A percentile compares a stretch with the other conserved stretches of the same genome.
These are phyloP conservation scores for Saccharomycopsis schoenii DNA, from an alignment of 805 yeast species.

Conservation along the genomic window DNA sequence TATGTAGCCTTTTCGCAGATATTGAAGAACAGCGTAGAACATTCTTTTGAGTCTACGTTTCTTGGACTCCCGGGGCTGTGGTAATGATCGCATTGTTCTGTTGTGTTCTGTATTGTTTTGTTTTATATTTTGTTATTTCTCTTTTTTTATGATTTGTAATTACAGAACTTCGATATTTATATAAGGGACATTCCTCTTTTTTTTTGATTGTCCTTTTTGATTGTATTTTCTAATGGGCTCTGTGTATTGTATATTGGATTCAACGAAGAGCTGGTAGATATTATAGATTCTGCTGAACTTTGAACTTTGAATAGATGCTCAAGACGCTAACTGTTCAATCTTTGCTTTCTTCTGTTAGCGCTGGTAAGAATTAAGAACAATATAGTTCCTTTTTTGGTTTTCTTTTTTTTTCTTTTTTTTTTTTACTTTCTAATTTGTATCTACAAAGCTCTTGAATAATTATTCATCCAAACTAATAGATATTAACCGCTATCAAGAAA, in stretches of 20 bases:
- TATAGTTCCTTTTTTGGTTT: background rate
- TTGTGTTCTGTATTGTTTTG: background rate
- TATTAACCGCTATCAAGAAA: no score
- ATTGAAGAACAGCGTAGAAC: background rate
- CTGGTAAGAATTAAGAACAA: no score
- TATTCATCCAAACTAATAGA: no score
- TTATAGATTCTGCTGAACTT: no score
- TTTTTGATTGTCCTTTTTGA: background rate
- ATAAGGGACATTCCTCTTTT: background rate
- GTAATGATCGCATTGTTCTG: constrained; percentile 6
- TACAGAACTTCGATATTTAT: no score
- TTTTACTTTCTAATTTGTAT: background rate
- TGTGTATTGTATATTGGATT: no score
- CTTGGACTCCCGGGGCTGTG: constrained; percentile 4
- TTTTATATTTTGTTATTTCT: background rate
- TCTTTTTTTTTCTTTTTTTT: background rate
- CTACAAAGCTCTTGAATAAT: no score
- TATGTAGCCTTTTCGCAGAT: constrained; percentile 8
- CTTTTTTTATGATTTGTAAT: background rate
- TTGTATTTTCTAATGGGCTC: no score
- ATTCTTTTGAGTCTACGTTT: constrained; percentile 4
- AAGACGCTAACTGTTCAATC: no score
- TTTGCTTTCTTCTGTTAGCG: no score
- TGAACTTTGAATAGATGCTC: no score
- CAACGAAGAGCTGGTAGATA: no score